phyloP scores from a whole-genome alignment of 768 basidiomycete species.

The Boletus barrowsii region DNA sequence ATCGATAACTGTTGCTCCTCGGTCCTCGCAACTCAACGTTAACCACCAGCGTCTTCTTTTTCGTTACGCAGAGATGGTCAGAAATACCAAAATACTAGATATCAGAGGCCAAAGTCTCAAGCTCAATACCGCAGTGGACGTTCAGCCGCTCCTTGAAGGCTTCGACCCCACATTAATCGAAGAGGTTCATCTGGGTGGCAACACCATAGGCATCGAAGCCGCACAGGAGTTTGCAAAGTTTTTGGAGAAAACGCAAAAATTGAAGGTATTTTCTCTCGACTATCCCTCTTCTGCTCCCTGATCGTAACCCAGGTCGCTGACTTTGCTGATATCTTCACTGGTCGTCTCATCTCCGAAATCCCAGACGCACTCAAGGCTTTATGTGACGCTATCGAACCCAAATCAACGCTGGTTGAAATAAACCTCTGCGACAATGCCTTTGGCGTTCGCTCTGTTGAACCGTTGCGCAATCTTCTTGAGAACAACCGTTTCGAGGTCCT shows the following conservation, averaged over 20 bases:
- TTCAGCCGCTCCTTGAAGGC: slow-evolving; percentile 66
- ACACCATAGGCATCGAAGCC: slow-evolving; percentile 91
- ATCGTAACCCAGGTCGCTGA: slow-evolving; percentile 72
- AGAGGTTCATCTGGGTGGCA: slow-evolving; percentile 91
- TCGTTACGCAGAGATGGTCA: slow-evolving; percentile 14
- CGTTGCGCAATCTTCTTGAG: slow-evolving; percentile 86
- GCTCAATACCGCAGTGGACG: slow-evolving; percentile 71
- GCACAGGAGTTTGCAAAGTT: slow-evolving; percentile 81
- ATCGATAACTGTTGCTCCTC: slow-evolving; percentile 13
- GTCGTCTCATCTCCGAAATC: slow-evolving; percentile 93
- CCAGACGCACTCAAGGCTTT: slow-evolving; percentile 84
- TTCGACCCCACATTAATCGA: slow-evolving; percentile 67
- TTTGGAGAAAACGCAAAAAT: slow-evolving; percentile 56
- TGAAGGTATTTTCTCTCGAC: slow-evolving; percentile 53
- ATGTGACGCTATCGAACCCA: slow-evolving; percentile 81
- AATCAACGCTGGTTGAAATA: slow-evolving; percentile 79
- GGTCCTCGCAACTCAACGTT: not conserved
- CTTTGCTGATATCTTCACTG: slow-evolving; percentile 97
- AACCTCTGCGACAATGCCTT: slow-evolving; percentile 96
- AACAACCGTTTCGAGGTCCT: slow-evolving; percentile 78
- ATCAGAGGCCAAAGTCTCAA: slow-evolving; percentile 50
- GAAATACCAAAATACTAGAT: slow-evolving; percentile 21
- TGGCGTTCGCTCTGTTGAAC: slow-evolving; percentile 91
- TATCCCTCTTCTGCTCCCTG: not conserved
- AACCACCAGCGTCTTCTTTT: not conserved